Conservation (phyloP, 139 green algal species). For the Penium margaritaceum region DNA sequence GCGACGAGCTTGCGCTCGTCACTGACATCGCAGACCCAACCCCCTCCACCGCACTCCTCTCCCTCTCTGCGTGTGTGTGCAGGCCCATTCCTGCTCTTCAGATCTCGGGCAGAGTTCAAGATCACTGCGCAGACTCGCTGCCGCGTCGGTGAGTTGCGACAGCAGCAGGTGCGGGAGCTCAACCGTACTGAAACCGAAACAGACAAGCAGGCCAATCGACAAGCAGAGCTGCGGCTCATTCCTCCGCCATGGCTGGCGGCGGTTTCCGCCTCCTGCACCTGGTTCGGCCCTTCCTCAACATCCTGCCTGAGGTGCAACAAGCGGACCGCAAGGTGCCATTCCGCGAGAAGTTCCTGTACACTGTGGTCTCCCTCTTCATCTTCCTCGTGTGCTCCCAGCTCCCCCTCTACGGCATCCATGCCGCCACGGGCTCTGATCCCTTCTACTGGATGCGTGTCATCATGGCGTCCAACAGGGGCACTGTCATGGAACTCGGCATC, state of each 20-base stretch:
- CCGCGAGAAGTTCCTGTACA: slow-evolving; percentile 84
- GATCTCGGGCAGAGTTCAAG: neutral
- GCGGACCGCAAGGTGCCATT: slow-evolving; percentile 67
- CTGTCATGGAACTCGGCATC: slow-evolving; percentile 97
- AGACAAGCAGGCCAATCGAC: neutral
- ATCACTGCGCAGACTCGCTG: too few species aligned
- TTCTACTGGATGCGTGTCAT: slow-evolving; percentile 98
- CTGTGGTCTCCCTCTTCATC: slow-evolving; percentile 84
- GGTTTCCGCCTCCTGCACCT: slow-evolving; percentile 69
- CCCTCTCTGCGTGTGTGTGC: neutral
- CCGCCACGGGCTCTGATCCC: slow-evolving; percentile 75
- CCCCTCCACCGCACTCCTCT: neutral
- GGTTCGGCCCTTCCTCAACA: slow-evolving; percentile 74
- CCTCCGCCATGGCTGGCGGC: neutral
- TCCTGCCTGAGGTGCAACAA: slow-evolving; percentile 76
- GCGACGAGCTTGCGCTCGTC: too few species aligned
- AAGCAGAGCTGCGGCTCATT: neutral
- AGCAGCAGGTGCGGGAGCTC: too few species aligned
- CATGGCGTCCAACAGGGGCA: slow-evolving; percentile 91
- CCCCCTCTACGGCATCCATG: slow-evolving; percentile 93
- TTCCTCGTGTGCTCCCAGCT: slow-evolving; percentile 97
- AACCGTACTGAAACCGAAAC: too few species aligned
- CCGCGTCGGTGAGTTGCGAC: too few species aligned
- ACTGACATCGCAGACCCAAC: neutral
- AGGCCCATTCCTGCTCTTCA: neutral